Conservation (phyloP, 202 grass and related monocot genomes). For the Tripidium arundinaceum region DNA sequence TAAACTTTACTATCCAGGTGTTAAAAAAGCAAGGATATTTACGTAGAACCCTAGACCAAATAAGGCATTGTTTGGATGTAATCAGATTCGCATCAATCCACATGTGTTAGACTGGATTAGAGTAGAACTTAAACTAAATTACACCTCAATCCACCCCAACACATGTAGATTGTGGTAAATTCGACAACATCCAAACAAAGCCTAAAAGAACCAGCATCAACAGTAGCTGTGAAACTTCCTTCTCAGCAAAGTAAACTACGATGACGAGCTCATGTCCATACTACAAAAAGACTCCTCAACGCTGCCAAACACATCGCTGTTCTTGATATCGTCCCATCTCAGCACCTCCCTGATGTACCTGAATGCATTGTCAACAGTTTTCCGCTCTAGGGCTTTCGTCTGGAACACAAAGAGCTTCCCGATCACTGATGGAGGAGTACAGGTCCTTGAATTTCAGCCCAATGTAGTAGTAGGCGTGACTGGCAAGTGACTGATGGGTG, state of each 20-base stretch:
- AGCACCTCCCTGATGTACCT: slow-evolving; percentile 55
- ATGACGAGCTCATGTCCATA: slow-evolving; percentile 15
- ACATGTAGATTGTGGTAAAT: no score
- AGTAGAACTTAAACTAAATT: no score
- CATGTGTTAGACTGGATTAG: no score
- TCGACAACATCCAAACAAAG: no score
- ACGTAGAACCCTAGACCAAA: no score
- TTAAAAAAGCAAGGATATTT: no score
- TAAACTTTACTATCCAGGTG: no score
- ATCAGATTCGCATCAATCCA: no score
- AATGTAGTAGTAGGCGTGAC: slow-evolving; percentile 42
- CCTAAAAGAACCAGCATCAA: no score
- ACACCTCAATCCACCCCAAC: no score
- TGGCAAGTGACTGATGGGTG: slow-evolving; percentile 48
- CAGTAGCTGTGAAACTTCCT: background rate
- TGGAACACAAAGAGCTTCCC: slow-evolving; percentile 55
- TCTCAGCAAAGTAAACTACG: background rate
- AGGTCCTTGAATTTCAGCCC: slow-evolving; percentile 63
- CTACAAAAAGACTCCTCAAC: slow-evolving; percentile 46
- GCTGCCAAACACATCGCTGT: slow-evolving; percentile 16
- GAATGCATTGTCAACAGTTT: slow-evolving; percentile 40
- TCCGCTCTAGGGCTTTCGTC: slow-evolving; percentile 50
- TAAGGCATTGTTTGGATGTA: no score
- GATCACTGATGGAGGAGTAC: slow-evolving; percentile 34
- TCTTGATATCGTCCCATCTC: slow-evolving; percentile 51